Base-by-base conservation (phyloP, 1,139 yeast genomes). In the Kazachstania sp. region DNA sequence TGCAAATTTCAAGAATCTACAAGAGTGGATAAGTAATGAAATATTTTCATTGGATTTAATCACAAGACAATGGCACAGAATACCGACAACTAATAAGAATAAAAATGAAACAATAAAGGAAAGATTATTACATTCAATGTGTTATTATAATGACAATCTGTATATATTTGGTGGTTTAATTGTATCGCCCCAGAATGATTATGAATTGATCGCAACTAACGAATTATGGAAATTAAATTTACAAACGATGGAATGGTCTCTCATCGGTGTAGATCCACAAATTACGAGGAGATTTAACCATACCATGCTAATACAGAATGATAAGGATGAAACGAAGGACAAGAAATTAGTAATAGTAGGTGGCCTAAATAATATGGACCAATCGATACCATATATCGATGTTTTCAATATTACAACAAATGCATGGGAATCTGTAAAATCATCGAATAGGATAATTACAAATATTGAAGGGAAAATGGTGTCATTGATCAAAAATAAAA, bases 151-250 rank as follows among this genome's bases (percentile, higher is more conserved):
- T 37, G 73, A 75, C 45, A 70, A 73, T 36, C 55, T 83, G 3
- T 83, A 74, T 57, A 56, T 82, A 3, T 79, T 75, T 58, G 92
- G 92, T 18, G 94, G 94, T 0, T 61, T 83, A 31, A 56, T 57
- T 12, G 63, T 61, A 0, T 60, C 63, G 9, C 59, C 63, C 11
- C 55, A 57, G 36, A 63, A 59, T 40, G 62, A 55, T 12, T 63
- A 64, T 46, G 64, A 66, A 37, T 61, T 81, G 20, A 65, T 67
- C 2, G 77, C 84, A 0, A 56, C 73, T 16, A 81, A 81, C 55
- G 92, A 83, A 54, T 63, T 82, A 20, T 84, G 92, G 90, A 74
- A 73, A 52, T 77, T 81, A 53, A 74, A 81, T 59, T 63, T 80
- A 41, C 73, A 70, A 38, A 63, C 72, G 2, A 69, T 69, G 45